A percentile compares a stretch with the other conserved stretches of the same genome.
phyloP scores from a whole-genome alignment of 78 protist species.

The Tieghemostelium lacteum region DNA sequence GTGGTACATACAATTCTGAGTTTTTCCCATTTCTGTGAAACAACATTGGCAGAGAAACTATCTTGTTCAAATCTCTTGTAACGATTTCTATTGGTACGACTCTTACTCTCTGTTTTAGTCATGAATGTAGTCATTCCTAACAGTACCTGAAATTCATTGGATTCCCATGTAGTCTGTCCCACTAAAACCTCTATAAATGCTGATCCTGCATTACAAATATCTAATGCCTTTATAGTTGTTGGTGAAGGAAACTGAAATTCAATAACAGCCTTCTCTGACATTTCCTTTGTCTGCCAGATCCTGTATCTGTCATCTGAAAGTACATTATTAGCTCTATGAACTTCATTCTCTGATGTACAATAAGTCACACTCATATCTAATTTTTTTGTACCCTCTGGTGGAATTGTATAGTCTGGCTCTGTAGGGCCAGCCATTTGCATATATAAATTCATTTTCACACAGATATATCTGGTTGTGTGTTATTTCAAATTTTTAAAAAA shows the following conservation, averaged over 20 bases:
- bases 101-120: conserved; percentile 26
- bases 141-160: conserved; percentile 43
- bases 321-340: conserved; percentile 33
- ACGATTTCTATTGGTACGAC: conserved; percentile 11
- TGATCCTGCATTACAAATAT: conserved; percentile 51
- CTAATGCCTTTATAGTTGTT: conserved; percentile 5
- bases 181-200: conserved; percentile 54
- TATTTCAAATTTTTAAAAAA: no score
- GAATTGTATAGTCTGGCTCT: no score
- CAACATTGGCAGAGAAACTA: background rate
- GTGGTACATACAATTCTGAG: conserved; percentile 32
- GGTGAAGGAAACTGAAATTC: conserved; percentile 51
- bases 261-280: conserved; percentile 6
- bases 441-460: no score
- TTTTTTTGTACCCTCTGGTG: background rate
- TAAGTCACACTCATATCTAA: conserved; percentile 25
- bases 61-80: conserved; percentile 5
- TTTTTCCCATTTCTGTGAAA: conserved; percentile 42
- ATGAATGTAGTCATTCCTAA: conserved; percentile 52
- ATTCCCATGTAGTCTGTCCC: conserved; percentile 54
- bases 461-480: no score
- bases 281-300: conserved; percentile 44
- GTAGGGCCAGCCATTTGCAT: no score
- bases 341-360: conserved; percentile 60
- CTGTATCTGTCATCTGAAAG: conserved; percentile 30